Percentiles rank a stretch among this genome's conserved stretches.
Evolutionary conservation across 1,139 yeast species (phyloP).

Genomic region (Arxiozyma slooffiae): DNA sequence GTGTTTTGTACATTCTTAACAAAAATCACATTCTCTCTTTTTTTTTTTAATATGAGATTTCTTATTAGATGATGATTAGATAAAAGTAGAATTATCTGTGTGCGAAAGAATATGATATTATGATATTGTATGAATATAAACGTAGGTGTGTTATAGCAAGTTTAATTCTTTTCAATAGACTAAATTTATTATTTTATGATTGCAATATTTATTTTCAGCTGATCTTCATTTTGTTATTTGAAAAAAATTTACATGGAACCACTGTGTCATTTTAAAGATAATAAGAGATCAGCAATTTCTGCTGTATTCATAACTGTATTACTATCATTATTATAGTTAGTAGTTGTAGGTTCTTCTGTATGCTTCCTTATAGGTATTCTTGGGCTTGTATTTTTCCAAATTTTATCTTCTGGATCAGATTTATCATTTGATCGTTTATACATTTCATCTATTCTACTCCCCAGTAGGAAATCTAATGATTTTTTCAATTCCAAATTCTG

Average conservation of each 20-base stretch:
- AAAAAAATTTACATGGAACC: not conserved
- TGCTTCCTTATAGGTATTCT: constrained; percentile 34
- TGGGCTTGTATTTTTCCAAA: constrained; percentile 88
- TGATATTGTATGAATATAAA: too few species aligned
- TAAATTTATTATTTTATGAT: too few species aligned
- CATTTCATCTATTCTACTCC: not conserved
- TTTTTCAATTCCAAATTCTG: not conserved
- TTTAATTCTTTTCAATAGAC: too few species aligned
- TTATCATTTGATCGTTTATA: not conserved
- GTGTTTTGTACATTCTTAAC: not conserved
- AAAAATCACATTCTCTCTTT: too few species aligned
- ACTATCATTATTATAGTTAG: constrained; percentile 13
- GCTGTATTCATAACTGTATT: constrained; percentile 8
- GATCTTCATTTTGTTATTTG: not conserved
- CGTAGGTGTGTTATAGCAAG: too few species aligned
- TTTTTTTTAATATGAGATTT: too few species aligned
- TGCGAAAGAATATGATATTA: not conserved
- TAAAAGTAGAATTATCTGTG: not conserved
- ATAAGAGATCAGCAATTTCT: constrained; percentile 13
- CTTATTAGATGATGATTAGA: not conserved
- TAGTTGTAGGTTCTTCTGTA: constrained; percentile 35
- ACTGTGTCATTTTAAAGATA: constrained; percentile 1
- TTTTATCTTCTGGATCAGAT: constrained; percentile 82
- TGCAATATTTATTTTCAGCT: not conserved
- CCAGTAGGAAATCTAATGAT: not conserved